phyloP scores from a whole-genome alignment of 331 rosid species.

The Quercus phellos region DNA sequence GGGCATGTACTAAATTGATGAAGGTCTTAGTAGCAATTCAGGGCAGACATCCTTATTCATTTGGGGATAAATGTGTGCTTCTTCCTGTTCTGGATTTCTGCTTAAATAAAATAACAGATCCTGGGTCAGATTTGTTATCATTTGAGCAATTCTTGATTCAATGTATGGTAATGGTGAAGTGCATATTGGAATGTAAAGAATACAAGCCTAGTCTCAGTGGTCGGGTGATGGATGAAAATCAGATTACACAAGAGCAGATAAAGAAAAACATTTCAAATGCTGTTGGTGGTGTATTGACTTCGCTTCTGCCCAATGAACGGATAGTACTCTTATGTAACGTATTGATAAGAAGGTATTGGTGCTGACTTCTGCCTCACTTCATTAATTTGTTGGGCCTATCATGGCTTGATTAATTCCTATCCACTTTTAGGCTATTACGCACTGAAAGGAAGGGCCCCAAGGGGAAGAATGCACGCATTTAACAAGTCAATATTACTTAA shows the following conservation, averaged over 20 bases:
- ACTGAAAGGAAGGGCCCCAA: background rate
- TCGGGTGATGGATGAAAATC: slow-evolving; percentile 86
- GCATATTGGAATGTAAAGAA: slow-evolving; percentile 86
- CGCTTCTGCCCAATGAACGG: slow-evolving; percentile 81
- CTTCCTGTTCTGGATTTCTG: slow-evolving; percentile 74
- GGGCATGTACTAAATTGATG: slow-evolving; percentile 83
- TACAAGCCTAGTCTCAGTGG: slow-evolving; percentile 83
- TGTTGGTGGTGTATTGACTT: slow-evolving; percentile 69
- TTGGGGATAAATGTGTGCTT: slow-evolving; percentile 83
- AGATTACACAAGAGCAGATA: slow-evolving; percentile 66
- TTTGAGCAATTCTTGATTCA: slow-evolving; percentile 92
- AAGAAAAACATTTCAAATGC: slow-evolving; percentile 73
- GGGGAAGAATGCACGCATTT: background rate
- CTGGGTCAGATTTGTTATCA: slow-evolving; percentile 61
- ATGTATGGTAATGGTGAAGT: slow-evolving; percentile 91
- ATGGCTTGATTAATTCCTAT: slow-evolving; percentile 12
- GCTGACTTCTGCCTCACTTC: slow-evolving; percentile 5
- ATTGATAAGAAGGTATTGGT: slow-evolving; percentile 72
- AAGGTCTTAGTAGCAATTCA: slow-evolving; percentile 85
- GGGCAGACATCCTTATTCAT: slow-evolving; percentile 85
- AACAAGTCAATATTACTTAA: background rate
- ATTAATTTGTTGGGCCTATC: slow-evolving; percentile 16
- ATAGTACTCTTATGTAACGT: slow-evolving; percentile 63
- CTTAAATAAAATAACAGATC: slow-evolving; percentile 79
- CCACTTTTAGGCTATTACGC: background rate